Base-by-base conservation (phyloP, 2,329 filamentous ascomycete genomes). In the Ceratocystis smalleyi region DNA sequence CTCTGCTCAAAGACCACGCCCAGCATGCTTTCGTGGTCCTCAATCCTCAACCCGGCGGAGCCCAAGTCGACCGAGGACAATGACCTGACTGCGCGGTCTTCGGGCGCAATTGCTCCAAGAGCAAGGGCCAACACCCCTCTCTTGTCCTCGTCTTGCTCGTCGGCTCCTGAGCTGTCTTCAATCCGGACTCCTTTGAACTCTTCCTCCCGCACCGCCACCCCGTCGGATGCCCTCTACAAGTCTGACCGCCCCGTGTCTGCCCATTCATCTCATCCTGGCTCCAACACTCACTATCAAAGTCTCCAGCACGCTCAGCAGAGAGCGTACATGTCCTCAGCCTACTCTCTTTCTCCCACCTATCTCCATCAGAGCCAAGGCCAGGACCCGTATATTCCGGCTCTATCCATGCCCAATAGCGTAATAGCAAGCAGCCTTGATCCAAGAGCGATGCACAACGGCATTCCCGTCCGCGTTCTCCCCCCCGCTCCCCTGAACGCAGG, bases 11-110 rank as follows among this genome's bases (percentile, higher is more conserved):
- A 55, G 32, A 22, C 32, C 51, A 55, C 7, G 27, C 27, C 51
- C 10, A 55, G 2, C 27, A 88, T 88, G 85, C 73, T 86, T 67
- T 83, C 85, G 59, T 78, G 88, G 68, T 77, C 82, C 45, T 84
- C 82, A 68, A 78, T 88, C 70, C 80, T 88, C 71, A 88, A 88
- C 71, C 85, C 85, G 69, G 73, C 77, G 62, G 77, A 80, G 67
- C 71, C 77, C 65, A 74, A 75, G 68, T 71, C 73, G 63, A 69
- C 76, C 72, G 71, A 19, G 17, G 35, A 40, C 35, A 63, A 59
- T 5, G 49, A 43, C 17, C 17, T 35, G 19, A 49, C n/a, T 8
- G 27, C 27, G 2, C 51, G 12, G 17, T 35, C 49, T 19, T 35
- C 27, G 2, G 43, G 43, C 43, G 15, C 10, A 27, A 27, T 15